Evolutionary conservation across 257 asterid genomes (phyloP), one percentile per base, ranked within the genome.

Genomic region (Fraxinus americana): DNA sequence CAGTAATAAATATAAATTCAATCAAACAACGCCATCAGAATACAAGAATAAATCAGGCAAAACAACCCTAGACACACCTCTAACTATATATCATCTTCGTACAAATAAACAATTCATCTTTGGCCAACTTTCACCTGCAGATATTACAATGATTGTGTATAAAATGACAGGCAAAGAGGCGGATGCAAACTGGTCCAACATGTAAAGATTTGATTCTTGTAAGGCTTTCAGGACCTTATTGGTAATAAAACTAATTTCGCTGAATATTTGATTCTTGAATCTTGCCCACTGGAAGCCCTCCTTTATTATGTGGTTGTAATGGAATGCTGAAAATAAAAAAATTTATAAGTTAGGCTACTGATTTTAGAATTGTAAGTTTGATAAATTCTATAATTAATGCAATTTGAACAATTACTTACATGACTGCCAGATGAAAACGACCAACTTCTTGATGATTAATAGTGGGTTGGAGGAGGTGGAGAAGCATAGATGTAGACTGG

Each of bases 1-100:
- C 48, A 41, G 75, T 36, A 82, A 80, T 77, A 77, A 82, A 82
- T 71, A 12, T 66, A 32, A 79, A 82, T 66, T 72, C 77, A 87
- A 41, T 41, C 48, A 41, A 79, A 83, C 86, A 84, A 79, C 78
- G 79, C 68, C 69, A 79, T 48, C 79, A 73, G 77, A 54, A 30
- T 65, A 77, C 83, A 77, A n/a, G 2, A 71, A 65, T 67, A 57
- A 70, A 70, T 63, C 16, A 50, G 48, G 66, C 32, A 35, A 50
- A 77, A 79, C 63, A 70, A 84, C 72, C 66, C 16, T 30, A 72
- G n/a, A 54, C 43, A 77, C 41, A 25, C 34, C 34, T 7, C 72
- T 57, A 63, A 63, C 39, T 61, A 38, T 34, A 71, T 39, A 75
- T 79, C 79, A 76, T 81, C 45, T 78, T 73, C 16, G 48, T 35